Evolutionary conservation across 2,329 filamentous ascomycete genomes (phyloP).

Genomic region (Colletotrichum musae): DNA sequence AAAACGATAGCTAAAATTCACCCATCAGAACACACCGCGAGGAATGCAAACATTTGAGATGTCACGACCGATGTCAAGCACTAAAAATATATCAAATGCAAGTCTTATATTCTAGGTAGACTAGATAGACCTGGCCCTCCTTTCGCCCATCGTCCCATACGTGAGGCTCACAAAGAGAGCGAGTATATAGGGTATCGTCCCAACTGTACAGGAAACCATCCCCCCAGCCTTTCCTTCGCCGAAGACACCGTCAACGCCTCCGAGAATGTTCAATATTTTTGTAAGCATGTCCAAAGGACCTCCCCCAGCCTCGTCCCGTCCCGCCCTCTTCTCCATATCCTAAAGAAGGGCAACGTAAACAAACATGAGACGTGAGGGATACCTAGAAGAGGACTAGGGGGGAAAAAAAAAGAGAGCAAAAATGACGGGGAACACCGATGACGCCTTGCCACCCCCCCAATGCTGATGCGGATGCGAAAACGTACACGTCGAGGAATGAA

Average conservation of each 20-base stretch:
- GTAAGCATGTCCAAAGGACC: constrained; percentile 9
- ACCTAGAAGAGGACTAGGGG: neutral
- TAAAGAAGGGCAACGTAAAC: neutral
- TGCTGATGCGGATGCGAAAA: constrained; percentile 34
- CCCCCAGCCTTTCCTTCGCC: constrained; percentile 20
- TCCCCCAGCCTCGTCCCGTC: too few relatives aligned
- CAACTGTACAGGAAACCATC: constrained; percentile 32
- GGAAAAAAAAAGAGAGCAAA: neutral
- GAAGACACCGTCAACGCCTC: constrained; percentile 35
- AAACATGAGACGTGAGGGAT: constrained; percentile 1
- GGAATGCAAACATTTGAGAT: too few relatives aligned
- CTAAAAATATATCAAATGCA: too few relatives aligned
- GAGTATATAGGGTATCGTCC: constrained; percentile 41
- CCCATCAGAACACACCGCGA: too few relatives aligned
- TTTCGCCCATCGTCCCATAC: constrained; percentile 35
- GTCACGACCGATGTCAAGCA: too few relatives aligned
- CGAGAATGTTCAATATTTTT: constrained; percentile 13
- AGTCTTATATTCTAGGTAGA: too few relatives aligned
- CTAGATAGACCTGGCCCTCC: neutral
- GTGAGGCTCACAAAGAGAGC: constrained; percentile 25
- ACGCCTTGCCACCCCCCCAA: constrained; percentile 34
- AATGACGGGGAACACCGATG: constrained; percentile 14
- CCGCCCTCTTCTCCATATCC: constrained; percentile 1
- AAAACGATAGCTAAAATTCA: too few relatives aligned
- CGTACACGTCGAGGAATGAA: neutral